These are phyloP conservation scores for Neovahlkampfia damariscottae DNA, from an alignment of 78 protist genomes.

Conservation along the genomic window DNA sequence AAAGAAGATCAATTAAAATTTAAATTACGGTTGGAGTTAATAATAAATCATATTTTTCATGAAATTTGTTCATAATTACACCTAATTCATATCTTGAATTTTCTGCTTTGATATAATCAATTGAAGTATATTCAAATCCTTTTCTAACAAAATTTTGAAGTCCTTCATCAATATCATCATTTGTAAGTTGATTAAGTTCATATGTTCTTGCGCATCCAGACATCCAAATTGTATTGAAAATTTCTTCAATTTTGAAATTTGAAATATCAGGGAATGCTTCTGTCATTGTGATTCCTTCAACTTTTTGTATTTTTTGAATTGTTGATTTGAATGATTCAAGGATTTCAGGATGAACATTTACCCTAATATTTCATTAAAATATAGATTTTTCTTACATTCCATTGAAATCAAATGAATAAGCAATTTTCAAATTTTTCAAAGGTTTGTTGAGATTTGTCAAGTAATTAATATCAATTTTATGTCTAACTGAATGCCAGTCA, in stretches of 20 bases:
- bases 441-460: background rate
- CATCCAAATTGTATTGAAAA: too few relatives aligned
- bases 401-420: background rate
- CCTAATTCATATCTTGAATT: background rate
- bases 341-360: background rate
- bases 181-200: too few relatives aligned
- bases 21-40: too few relatives aligned
- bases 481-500: background rate
- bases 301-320: background rate
- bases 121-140: background rate
- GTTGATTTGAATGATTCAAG: background rate
- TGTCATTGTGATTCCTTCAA: background rate
- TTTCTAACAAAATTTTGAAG: background rate
- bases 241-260: too few relatives aligned
- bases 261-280: background rate
- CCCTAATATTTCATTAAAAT: background rate
- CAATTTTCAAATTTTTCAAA: background rate
- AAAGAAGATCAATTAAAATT: too few relatives aligned
- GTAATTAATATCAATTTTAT: background rate
- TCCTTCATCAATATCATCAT: background rate
- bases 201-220: too few relatives aligned
- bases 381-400: too few relatives aligned
- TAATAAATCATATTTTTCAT: background rate
- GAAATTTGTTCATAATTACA: background rate
- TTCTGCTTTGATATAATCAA: background rate